Evolutionary conservation across 2,329 filamentous ascomycete genomes (phyloP).

Genomic region (Fusarium sp.): DNA sequence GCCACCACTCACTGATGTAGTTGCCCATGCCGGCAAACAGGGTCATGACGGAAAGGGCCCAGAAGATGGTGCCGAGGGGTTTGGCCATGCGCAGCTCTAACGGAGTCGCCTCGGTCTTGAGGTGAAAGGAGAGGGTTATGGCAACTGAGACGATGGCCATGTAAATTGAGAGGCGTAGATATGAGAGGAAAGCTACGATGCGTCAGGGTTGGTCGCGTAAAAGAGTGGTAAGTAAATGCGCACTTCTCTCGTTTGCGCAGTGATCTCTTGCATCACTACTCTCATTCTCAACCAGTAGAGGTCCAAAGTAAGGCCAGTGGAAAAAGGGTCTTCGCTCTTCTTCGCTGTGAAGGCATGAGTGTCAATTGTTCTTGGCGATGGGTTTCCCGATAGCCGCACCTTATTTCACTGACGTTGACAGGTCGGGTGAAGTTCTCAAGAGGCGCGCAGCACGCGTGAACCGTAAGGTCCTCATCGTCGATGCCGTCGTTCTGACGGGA

Average conservation of each 20-base stretch:
- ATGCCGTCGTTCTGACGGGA: constrained; percentile 25
- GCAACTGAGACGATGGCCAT: constrained; percentile 91
- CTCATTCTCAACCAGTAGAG: constrained; percentile 80
- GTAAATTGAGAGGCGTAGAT: constrained; percentile 89
- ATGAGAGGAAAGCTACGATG: constrained; percentile 80
- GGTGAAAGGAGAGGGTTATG: constrained; percentile 92
- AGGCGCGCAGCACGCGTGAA: constrained; percentile 54
- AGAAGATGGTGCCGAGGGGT: constrained; percentile 90
- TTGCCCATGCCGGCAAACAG: constrained; percentile 83
- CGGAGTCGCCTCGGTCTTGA: constrained; percentile 77
- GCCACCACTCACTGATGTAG: constrained; percentile 77
- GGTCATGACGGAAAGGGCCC: constrained; percentile 82
- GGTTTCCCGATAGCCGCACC: constrained; percentile 43
- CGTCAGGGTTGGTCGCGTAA: not conserved
- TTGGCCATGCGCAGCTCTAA: constrained; percentile 82
- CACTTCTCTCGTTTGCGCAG: constrained; percentile 82
- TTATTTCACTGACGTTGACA: constrained; percentile 58
- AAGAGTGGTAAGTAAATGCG: not conserved
- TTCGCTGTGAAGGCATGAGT: not conserved
- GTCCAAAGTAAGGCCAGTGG: constrained; percentile 69
- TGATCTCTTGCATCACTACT: constrained; percentile 81
- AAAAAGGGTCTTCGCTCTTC: constrained; percentile 17
- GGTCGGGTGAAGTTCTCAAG: constrained; percentile 55
- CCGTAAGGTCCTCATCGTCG: constrained; percentile 50
- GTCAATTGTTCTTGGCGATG: not conserved